A percentile compares a stretch with the other conserved stretches of the same genome.
phyloP scores from a whole-genome alignment of 176 grass and related monocot species.

The Zea mays region DNA sequence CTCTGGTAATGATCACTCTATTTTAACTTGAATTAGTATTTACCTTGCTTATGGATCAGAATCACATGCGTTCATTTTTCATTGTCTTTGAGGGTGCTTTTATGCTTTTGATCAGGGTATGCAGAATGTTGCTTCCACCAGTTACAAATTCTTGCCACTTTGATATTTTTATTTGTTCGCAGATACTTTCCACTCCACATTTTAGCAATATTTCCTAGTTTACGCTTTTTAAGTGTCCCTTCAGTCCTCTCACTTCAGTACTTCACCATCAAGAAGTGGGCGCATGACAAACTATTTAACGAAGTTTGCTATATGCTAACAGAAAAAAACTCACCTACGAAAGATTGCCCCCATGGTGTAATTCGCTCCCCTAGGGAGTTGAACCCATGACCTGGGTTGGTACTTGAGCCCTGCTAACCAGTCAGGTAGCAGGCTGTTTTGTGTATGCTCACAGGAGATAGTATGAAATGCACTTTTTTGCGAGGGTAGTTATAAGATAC shows the following conservation, averaged over 20 bases:
- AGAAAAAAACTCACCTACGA: background rate
- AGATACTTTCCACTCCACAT: background rate
- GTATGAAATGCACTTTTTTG: background rate
- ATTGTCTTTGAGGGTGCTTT: conserved; percentile 8
- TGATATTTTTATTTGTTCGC: conserved; percentile 3
- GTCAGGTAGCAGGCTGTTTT: background rate
- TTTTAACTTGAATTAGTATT: conserved; percentile 9
- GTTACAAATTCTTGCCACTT: background rate
- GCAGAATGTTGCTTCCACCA: conserved; percentile 3
- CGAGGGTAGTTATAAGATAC: background rate
- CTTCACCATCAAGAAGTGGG: conserved; percentile 4
- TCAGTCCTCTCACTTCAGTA: background rate
- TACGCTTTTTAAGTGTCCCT: background rate
- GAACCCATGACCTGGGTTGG: background rate
- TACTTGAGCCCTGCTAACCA: background rate
- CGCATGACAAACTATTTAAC: background rate
- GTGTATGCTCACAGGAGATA: background rate
- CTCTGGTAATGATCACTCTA: background rate
- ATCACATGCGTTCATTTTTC: conserved; percentile 4
- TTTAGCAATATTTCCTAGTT: background rate
- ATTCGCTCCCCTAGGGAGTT: background rate
- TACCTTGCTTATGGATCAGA: conserved; percentile 20
- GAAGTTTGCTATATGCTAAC: background rate
- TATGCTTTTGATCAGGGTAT: conserved; percentile 6
- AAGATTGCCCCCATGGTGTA: background rate